phyloP scores from a whole-genome alignment of 371 early-diverging fungal species.

The Mortierella sp. region DNA sequence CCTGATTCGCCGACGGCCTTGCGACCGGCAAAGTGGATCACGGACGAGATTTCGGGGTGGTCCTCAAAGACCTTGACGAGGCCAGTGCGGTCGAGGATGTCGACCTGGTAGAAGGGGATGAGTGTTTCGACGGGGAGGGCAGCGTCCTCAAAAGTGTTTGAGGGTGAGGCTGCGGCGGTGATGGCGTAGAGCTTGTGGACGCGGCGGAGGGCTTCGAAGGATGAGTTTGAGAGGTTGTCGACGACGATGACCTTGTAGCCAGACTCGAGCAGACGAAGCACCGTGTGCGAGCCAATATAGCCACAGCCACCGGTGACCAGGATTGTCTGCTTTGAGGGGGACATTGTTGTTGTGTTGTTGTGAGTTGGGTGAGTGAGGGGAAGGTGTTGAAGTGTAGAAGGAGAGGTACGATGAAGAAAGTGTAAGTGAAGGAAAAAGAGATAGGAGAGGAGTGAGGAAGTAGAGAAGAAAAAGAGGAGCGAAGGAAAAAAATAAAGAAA shows the following conservation, averaged over 20 bases:
- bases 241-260: constrained; percentile 84
- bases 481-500: neutral
- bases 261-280: constrained; percentile 78
- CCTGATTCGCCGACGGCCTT: constrained; percentile 83
- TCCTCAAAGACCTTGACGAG: constrained; percentile 75
- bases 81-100: constrained; percentile 74
- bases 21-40: constrained; percentile 82
- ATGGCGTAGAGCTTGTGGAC: constrained; percentile 59
- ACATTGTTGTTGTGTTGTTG: constrained; percentile 25
- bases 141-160: constrained; percentile 63
- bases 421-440: neutral
- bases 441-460: neutral
- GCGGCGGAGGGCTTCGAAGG: constrained; percentile 67
- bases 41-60: constrained; percentile 67
- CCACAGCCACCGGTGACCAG: constrained; percentile 94
- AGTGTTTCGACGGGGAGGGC: constrained; percentile 77
- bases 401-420: no score
- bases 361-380: no score
- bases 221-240: constrained; percentile 84
- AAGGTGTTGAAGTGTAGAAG: no score
- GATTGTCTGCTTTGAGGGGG: constrained; percentile 61
- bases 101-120: constrained; percentile 79
- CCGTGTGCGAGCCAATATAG: constrained; percentile 93
- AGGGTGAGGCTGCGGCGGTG: constrained; percentile 14
- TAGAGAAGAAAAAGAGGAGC: neutral